phyloP scores from a whole-genome alignment of 495 filamentous ascomycete genomes.

The Penicillium verhagenii region DNA sequence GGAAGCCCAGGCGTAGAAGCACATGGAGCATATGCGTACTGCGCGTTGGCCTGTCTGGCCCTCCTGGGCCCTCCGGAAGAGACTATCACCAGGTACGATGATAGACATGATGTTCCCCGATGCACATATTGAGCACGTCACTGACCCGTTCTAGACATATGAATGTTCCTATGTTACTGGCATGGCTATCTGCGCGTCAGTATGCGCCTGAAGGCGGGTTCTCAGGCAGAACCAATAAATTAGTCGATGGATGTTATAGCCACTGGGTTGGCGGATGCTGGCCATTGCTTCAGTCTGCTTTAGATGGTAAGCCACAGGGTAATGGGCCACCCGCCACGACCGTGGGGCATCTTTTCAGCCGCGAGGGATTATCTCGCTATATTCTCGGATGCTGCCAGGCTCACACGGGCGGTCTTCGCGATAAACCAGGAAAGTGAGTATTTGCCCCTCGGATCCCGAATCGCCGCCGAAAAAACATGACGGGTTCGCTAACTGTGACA shows the following conservation, averaged over 20 bases:
- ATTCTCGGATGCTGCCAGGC: slow-evolving; percentile 86
- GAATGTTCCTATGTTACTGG: slow-evolving; percentile 70
- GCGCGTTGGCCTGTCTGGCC: slow-evolving; percentile 81
- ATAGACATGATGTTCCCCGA: neutral
- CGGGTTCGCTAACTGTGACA: slow-evolving; percentile 14
- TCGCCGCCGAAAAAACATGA: neutral
- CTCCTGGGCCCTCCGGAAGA: slow-evolving; percentile 75
- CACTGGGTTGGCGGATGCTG: slow-evolving; percentile 97
- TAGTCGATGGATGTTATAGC: slow-evolving; percentile 96
- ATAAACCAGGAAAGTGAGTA: slow-evolving; percentile 89
- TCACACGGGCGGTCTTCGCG: slow-evolving; percentile 76
- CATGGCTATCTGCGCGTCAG: slow-evolving; percentile 87
- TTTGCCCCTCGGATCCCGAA: neutral
- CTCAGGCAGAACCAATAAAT: slow-evolving; percentile 92
- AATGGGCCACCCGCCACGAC: slow-evolving; percentile 18
- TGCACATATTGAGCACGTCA: slow-evolving; percentile 13
- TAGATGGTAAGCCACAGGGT: slow-evolving; percentile 48
- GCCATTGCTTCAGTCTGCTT: slow-evolving; percentile 80
- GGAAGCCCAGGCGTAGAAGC: slow-evolving; percentile 79
- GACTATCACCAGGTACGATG: slow-evolving; percentile 61
- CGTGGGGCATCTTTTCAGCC: slow-evolving; percentile 64
- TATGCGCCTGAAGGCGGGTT: slow-evolving; percentile 90
- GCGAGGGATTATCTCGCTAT: slow-evolving; percentile 82
- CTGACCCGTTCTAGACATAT: slow-evolving; percentile 58
- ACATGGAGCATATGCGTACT: slow-evolving; percentile 96